Evolutionary conservation across 208 protist species (phyloP), one percentile per base, ranked within the genome.

Genomic region (Trypanosoma avium): DNA sequence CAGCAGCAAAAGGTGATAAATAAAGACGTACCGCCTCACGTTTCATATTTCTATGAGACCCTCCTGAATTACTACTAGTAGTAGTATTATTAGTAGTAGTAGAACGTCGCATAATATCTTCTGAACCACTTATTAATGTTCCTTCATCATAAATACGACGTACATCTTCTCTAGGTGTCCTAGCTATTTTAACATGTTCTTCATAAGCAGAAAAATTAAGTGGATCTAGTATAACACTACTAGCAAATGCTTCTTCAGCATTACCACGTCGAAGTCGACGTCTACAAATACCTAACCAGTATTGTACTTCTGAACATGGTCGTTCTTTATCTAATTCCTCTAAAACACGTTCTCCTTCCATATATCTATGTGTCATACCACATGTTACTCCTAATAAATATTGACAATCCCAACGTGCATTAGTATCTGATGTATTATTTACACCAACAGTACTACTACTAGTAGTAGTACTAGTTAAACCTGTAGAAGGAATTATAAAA

Each of bases 361-460:
- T 71, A 65, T 87, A 88, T 55, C 75, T 75, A 46, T 82, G 59
- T n/a, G 76, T 78, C 54, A 72, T 82, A 22, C 65, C 75, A 63
- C 84, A 94, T 57, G 74, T 82, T n/a, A 94, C 84, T 0, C 80
- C 88, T 32, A 90, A 65, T 10, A 94, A 62, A 63, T 92, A 94
- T 50, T 92, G 81, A 58, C 88, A 94, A 10, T 80, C 67, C 85
- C 84, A 92, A 30, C 79, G 65, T 22, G 81, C 65, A 42, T 67
- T 48, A 43, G 86, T 55, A 48, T 88, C 81, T 3, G 83, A 59
- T 27, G 63, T 62, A 57, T 65, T 48, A 49, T 54, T 61, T 13
- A 69, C 49, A 17, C 46, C 43, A 15, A 59, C 40, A 26, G 13
- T 35, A 50, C 5, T 57, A 42, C 4, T 46, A 48, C 1, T 22